Evolutionary conservation across 1,284 basidiomycete genomes (phyloP), one percentile per base, ranked within the genome.

Genomic region (Puccinia horiana): DNA sequence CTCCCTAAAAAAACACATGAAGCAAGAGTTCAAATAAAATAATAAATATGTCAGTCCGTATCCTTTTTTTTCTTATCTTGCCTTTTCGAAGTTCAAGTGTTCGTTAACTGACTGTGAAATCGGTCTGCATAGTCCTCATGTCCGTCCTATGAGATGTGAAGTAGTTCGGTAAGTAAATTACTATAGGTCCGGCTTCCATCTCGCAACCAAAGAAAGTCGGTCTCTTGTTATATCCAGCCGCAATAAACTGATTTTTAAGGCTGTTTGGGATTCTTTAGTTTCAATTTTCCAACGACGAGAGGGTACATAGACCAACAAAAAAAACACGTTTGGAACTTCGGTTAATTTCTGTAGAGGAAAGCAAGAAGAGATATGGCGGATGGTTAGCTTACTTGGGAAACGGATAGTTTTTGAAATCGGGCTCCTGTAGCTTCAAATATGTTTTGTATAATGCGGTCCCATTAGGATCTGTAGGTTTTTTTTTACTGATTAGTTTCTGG

Each of bases 181-280:
- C 56, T 32, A 82, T 18, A 2, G 80, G 80, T 29, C 56, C 73
- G 0, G 23, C 47, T n/a, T 56, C 11, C 58, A 49, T 72, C 0
- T 76, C 29, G 49, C 80, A 82, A 23, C 80, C 80, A 56, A 82
- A 82, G n/a, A 82, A 75, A 58, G 80, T 82, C 14, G 80, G 80
- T 26, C 80, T 63, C 40, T 76, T 65, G 26, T 75, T 75, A 44
- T 76, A 82, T 29, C 80, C 80, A 52, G 42, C 72, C 0, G 72
- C 11, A 6, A 56, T 35, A 42, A 82, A 82, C 16, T 63, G 23
- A 67, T 35, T 63, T 32, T 67, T 49, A 18, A 65, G 42, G n/a
- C 67, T 65, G 37, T 82, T 82, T 29, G 80, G 80, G 18, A 81
- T 75, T 65, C 80, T 81, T 18, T 8, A 47, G 40, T 56, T 58